Base-by-base conservation (phyloP, 352 stramenopile genomes). In the Pythium rhizo-oryzae region DNA sequence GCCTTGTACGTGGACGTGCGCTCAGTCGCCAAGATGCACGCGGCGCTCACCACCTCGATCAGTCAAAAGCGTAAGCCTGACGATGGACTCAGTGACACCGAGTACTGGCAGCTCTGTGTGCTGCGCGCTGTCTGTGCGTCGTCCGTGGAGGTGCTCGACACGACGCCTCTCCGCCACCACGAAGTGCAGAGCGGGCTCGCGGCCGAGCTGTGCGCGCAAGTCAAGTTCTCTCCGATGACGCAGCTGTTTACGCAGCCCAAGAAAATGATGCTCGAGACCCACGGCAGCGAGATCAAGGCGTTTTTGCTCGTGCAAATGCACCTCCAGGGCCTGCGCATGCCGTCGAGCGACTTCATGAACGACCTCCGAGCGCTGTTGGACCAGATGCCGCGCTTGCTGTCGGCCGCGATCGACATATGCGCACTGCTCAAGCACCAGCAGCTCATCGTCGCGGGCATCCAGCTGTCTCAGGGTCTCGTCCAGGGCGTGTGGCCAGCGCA, bases 301-400 rank as follows among this genome's bases (percentile, higher is more conserved):
- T 89, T 93, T 16, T 74, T 97, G 23, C 80, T 99, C 54, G 61
- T 99, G 11, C 97, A 99, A 79, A 97, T 98, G 70, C 94, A 99
- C 75, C 81, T 99, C 59, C 84, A 93, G 68, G 87, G 90, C 15
- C 76, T 93, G 39, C 84, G 89, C 18, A 84, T 99, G 69, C 98
- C 98, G 2, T 99, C 99, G 24, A 98, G 88, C 62, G 98, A 99
- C 75, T 99, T 99, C 72, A 84, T 91, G 21, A 99, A 99, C 65
- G 98, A 99, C 72, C 93, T 98, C 24, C 94, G 93, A 21, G 93
- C 85, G 58, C 84, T 99, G 30, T 74, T 99, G 47, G 98, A 99
- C 63, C 97, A 99, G 62, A 64, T 98, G 19, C 88, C 96, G 24
- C 93, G 98, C 41, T 70, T 99, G 33, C 74, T 99, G 7, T 96